Evolutionary conservation across 495 filamentous ascomycete genomes (phyloP).

Genomic region (Neurospora sp.): DNA sequence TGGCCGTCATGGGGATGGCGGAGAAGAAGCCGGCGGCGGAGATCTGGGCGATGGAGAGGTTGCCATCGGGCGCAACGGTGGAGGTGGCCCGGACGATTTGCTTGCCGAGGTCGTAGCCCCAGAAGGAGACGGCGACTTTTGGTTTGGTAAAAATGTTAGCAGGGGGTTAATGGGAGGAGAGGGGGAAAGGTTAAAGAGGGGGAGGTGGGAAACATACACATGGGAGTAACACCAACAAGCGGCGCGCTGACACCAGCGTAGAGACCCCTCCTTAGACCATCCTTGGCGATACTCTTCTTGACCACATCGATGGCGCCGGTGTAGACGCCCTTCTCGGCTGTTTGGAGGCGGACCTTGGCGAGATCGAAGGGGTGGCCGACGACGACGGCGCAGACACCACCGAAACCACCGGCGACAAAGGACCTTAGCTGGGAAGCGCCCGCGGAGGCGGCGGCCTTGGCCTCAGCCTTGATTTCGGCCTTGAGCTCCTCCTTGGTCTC

Average conservation of each 20-base stretch:
- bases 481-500: conserved; percentile 43
- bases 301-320: conserved; percentile 86
- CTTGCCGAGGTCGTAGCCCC: conserved; percentile 97
- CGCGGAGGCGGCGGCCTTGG: conserved; percentile 36
- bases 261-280: conserved; percentile 72
- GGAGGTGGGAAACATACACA: conserved; percentile 61
- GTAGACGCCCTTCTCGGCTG: conserved; percentile 89
- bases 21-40: conserved; percentile 94
- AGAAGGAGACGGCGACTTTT: conserved; percentile 94
- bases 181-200: not conserved
- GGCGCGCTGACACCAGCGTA: conserved; percentile 98
- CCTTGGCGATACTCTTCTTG: conserved; percentile 71
- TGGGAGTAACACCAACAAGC: conserved; percentile 89
- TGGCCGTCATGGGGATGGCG: conserved; percentile 93
- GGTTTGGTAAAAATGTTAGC: conserved; percentile 1
- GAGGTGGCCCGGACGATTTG: conserved; percentile 62
- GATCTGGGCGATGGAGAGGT: conserved; percentile 75
- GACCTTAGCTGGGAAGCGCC: conserved; percentile 53
- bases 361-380: conserved; percentile 95
- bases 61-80: conserved; percentile 51
- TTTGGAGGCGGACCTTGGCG: conserved; percentile 95
- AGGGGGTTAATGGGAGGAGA: not conserved
- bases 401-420: conserved; percentile 80
- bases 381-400: conserved; percentile 86
- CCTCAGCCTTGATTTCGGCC: conserved; percentile 37